These are phyloP conservation scores for Chaetomium strumarium DNA, from an alignment of 2,329 filamentous ascomycete species.

Conservation along the genomic window DNA sequence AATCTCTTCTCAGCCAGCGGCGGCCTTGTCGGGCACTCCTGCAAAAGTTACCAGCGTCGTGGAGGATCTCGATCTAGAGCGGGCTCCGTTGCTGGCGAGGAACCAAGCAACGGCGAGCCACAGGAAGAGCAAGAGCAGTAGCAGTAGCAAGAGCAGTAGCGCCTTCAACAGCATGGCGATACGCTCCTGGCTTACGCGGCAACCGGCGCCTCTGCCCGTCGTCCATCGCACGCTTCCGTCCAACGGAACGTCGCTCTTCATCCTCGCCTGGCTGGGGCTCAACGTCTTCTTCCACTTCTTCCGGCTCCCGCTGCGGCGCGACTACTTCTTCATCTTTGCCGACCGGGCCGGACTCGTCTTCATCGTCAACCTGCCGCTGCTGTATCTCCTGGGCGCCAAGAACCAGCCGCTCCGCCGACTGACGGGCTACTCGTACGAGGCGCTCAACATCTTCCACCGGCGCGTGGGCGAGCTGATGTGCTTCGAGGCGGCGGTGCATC, in stretches of 20 bases:
- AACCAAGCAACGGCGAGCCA: neutral
- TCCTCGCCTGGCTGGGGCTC: constrained; percentile 45
- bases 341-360: constrained; percentile 52
- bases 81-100: constrained; percentile 29
- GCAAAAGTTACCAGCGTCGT: neutral
- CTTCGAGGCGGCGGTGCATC: constrained; percentile 52
- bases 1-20: constrained; percentile 20
- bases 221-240: constrained; percentile 52
- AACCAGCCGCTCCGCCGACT: constrained; percentile 57
- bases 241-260: constrained; percentile 48
- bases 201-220: constrained; percentile 51
- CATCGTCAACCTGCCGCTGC: constrained; percentile 42
- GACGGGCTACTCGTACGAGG: constrained; percentile 60
- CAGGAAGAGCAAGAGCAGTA: neutral
- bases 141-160: neutral
- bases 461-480: constrained; percentile 58
- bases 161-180: neutral
- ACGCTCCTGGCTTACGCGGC: constrained; percentile 43
- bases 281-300: constrained; percentile 56
- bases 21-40: constrained; percentile 28
- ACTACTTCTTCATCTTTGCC: constrained; percentile 51
- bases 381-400: constrained; percentile 61
- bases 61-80: constrained; percentile 32
- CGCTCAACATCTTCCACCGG: constrained; percentile 60
- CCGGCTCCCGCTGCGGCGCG: constrained; percentile 40